Evolutionary conservation across 192 early-diverging fungal species (phyloP), one percentile per base, ranked within the genome.

Genomic region (Coemansia sp.): DNA sequence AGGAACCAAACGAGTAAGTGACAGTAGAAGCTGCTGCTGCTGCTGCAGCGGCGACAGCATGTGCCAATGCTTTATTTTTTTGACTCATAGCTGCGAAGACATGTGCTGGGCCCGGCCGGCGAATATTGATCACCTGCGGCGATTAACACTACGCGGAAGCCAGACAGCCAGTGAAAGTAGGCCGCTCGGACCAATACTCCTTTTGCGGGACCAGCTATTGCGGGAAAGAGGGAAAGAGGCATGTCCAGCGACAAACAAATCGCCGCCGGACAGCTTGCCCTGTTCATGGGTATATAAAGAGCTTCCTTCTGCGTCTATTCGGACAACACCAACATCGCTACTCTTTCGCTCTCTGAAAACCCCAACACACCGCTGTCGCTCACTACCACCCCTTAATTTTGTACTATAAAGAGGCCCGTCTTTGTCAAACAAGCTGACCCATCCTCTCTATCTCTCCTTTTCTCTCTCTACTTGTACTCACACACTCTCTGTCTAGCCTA

Each of bases 401-500:
- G 45, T 67, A 34, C 65, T 38, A 55, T 39, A n/a, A 23, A 66
- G 45, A 55, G 17, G 31, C 51, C 23, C 21, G 4, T 25, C n/a
- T 27, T 29, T 32, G 36, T 17, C 62, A 63, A 42, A 39, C 37
- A 46, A 46, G 41, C 63, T 64, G 63, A 64, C 29, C 46, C 42
- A 64, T 29, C 58, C 15, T 37, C 15, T 36, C 15, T 36, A 5
- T 58, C 66, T 38, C 32, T 27, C 25, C 1, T 27, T 44, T 53
- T 38, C 62, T 5, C 69, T 59, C 12, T 50, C 23, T 29, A 21
- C 31, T n/a, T 63, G 58, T 66, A 45, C 39, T 70, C 55, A 60
- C n/a, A 42, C 25, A 21, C 45, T 2, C n/a, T 11, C 45, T 37
- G 39, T 46, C 53, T 78, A 80, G 77, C 45, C 69, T 60, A 48